These are phyloP conservation scores for Aspergillus cavernicola DNA, from an alignment of 495 filamentous ascomycete genomes.

Conservation along the genomic window DNA sequence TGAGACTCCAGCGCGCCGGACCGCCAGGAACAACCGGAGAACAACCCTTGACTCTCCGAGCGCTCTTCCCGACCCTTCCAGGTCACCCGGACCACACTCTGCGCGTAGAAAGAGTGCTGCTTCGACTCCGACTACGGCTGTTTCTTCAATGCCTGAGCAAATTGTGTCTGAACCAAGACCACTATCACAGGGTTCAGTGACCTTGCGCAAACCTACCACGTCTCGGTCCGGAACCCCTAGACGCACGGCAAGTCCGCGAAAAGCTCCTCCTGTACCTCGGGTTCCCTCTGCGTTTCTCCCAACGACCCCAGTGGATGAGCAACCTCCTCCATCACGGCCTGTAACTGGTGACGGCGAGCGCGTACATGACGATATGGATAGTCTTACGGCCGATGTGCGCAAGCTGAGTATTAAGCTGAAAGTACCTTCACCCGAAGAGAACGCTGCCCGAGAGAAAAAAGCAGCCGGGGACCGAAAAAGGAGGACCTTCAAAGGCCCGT, in stretches of 20 bases:
- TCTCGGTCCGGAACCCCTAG: conserved; percentile 47
- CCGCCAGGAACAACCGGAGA: conserved; percentile 52
- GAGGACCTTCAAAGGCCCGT: conserved; percentile 9
- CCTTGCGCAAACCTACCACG: conserved; percentile 39
- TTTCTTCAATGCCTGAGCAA: conserved; percentile 11
- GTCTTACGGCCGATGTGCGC: conserved; percentile 63
- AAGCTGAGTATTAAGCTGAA: conserved; percentile 68
- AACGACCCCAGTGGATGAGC: conserved; percentile 16
- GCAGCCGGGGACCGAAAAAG: conserved; percentile 32
- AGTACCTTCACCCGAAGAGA: conserved; percentile 66
- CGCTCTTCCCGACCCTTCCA: conserved; percentile 32
- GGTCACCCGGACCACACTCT: conserved; percentile 33
- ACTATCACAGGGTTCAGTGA: conserved; percentile 20
- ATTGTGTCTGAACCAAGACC: conserved; percentile 17
- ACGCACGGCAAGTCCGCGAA: conserved; percentile 37
- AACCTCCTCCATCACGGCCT: neutral
- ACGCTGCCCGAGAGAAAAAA: conserved; percentile 54
- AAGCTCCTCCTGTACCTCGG: conserved; percentile 43
- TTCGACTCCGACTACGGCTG: conserved; percentile 9
- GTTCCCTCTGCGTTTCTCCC: conserved; percentile 33
- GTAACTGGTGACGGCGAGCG: neutral
- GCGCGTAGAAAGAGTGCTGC: conserved; percentile 35
- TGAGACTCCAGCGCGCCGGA: conserved; percentile 48
- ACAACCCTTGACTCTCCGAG: conserved; percentile 61
- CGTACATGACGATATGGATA: conserved; percentile 51